These are phyloP conservation scores for Chrysochromulina tobinii DNA, from an alignment of 78 protist species.

Conservation along the genomic window DNA sequence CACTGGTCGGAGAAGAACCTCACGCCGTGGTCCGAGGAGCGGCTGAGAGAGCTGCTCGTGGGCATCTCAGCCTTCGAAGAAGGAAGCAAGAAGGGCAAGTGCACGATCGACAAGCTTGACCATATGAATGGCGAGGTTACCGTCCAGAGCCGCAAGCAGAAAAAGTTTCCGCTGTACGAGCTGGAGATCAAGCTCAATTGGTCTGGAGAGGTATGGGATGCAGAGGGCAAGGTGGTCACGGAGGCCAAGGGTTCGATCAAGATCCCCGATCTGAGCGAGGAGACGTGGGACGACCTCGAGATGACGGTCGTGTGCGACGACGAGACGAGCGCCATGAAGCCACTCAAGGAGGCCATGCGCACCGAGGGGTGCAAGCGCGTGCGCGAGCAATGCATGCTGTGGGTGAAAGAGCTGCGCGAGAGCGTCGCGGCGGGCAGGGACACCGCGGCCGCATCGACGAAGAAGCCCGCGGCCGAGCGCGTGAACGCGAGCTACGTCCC, in stretches of 20 bases:
- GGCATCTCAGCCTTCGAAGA: not conserved
- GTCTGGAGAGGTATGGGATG: not conserved
- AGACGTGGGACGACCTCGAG: not conserved
- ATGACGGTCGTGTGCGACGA: not conserved
- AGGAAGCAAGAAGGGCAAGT: not conserved
- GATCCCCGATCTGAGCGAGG: not conserved
- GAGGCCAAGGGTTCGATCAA: not conserved
- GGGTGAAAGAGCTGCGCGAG: not conserved
- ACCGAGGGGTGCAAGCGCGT: not conserved
- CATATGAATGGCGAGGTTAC: not conserved
- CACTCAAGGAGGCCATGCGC: not conserved
- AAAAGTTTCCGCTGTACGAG: not conserved
- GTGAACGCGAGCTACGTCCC: not conserved
- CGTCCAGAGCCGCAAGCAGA: constrained; percentile 22
- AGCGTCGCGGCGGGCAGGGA: not conserved
- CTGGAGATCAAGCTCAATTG: not conserved
- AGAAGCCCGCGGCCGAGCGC: not conserved
- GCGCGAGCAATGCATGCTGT: not conserved
- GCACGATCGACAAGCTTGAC: not conserved
- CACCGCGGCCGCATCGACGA: not conserved
- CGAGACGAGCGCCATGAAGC: not conserved
- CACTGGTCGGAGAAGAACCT: constrained; percentile 25
- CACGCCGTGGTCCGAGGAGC: not conserved
- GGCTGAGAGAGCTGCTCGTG: not conserved
- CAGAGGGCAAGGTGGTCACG: not conserved